Evolutionary conservation across 768 basidiomycete genomes (phyloP).

Genomic region (Flagelloscypha sp.): DNA sequence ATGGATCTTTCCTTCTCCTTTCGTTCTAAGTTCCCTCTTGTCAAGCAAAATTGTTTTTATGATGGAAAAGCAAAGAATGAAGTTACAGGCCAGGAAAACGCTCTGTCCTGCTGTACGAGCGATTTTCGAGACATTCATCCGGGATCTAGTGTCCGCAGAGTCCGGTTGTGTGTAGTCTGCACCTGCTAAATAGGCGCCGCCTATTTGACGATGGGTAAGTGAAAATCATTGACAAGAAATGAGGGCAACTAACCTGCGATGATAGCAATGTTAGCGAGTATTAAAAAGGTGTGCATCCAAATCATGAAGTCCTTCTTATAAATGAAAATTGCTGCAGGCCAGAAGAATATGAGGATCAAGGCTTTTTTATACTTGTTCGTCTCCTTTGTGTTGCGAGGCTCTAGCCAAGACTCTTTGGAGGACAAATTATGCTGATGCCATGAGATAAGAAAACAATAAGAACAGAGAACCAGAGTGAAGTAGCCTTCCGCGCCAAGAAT

Average conservation of each 20-base stretch:
- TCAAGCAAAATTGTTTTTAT: constrained; percentile 18
- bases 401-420: constrained; percentile 25
- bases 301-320: constrained; percentile 20
- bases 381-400: constrained; percentile 17
- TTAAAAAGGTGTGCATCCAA: constrained; percentile 22
- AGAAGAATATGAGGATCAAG: constrained; percentile 15
- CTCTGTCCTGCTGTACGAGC: constrained; percentile 23
- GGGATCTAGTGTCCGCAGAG: constrained; percentile 8
- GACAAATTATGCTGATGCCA: constrained; percentile 12
- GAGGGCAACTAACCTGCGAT: too few species aligned
- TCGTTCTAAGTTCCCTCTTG: constrained; percentile 11
- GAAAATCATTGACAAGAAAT: too few species aligned
- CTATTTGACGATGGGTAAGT: too few species aligned
- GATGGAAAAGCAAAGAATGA: constrained; percentile 17
- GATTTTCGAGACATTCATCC: constrained; percentile 18
- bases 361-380: constrained; percentile 11
- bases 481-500: constrained; percentile 10
- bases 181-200: constrained; percentile 24
- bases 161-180: constrained; percentile 11
- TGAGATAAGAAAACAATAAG: constrained; percentile 10
- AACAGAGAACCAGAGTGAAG: constrained; percentile 11
- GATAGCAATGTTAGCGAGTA: constrained; percentile 24
- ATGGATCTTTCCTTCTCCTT: constrained; percentile 1
- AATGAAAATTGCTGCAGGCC: constrained; percentile 17
- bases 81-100: constrained; percentile 24